These are phyloP conservation scores for Macrolepiota fuliginosa DNA, from an alignment of 768 basidiomycete genomes.

Conservation along the genomic window DNA sequence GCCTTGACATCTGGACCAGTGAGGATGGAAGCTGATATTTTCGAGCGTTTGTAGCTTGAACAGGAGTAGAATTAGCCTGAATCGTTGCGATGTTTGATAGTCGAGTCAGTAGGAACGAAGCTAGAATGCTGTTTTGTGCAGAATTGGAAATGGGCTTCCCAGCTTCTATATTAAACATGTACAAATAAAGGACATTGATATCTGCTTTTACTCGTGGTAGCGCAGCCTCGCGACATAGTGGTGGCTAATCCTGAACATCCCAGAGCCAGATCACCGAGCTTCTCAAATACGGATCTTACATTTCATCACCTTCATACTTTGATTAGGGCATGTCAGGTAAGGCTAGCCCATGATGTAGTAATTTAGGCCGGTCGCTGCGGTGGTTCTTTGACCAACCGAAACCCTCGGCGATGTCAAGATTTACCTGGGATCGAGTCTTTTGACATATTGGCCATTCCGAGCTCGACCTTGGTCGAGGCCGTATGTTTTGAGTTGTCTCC, in stretches of 20 bases:
- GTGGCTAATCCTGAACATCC: not conserved
- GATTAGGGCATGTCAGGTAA: not conserved
- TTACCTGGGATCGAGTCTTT: slow-evolving; percentile 10
- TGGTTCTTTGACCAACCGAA: not conserved
- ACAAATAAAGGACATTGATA: not conserved
- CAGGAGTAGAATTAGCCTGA: not conserved
- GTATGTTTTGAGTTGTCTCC: not conserved
- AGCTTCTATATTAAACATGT: not conserved
- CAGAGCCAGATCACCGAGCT: not conserved
- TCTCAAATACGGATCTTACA: not conserved
- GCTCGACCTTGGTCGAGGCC: not conserved
- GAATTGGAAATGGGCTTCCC: not conserved
- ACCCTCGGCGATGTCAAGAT: not conserved
- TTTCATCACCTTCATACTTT: not conserved
- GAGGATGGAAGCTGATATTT: not conserved
- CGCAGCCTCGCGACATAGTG: not conserved
- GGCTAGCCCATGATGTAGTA: not conserved
- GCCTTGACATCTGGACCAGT: not conserved
- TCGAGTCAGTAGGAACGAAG: not conserved
- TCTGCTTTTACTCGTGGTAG: not conserved
- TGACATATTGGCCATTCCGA: not conserved
- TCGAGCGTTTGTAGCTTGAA: not conserved
- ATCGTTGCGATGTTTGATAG: not conserved
- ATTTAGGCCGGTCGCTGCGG: not conserved
- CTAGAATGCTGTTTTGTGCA: not conserved